Conservation (phyloP, 2,329 filamentous ascomycete genomes). For the Pyricularia grisea region DNA sequence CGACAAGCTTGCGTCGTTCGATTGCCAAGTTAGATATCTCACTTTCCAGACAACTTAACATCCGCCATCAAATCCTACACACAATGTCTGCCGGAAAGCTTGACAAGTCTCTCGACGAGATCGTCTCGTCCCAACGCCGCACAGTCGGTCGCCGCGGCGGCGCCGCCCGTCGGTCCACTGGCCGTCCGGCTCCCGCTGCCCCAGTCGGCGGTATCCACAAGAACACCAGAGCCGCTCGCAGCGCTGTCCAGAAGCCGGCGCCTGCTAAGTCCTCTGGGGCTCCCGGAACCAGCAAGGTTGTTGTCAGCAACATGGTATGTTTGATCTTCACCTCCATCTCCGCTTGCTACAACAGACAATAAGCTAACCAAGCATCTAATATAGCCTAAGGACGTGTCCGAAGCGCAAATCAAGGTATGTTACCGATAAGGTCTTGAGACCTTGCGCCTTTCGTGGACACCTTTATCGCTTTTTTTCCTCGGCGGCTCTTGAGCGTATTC, state of each 20-base stretch:
- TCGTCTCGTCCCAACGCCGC: conserved; percentile 68
- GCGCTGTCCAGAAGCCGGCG: conserved; percentile 46
- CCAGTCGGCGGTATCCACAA: conserved; percentile 72
- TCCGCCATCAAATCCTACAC: conserved; percentile 15
- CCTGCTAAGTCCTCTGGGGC: conserved; percentile 54
- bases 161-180: conserved; percentile 38
- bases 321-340: conserved; percentile 9
- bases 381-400: conserved; percentile 91
- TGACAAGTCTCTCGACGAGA: conserved; percentile 94
- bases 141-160: conserved; percentile 43
- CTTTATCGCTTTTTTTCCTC: conserved; percentile 11
- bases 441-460: conserved; percentile 65
- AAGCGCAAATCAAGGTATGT: conserved; percentile 99
- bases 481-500: conserved; percentile 13
- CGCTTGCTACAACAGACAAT: background rate
- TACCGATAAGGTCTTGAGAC: conserved; percentile 65
- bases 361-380: conserved; percentile 32
- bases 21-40: background rate
- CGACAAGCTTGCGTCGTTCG: background rate
- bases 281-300: conserved; percentile 83
- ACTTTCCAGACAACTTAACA: background rate
- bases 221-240: conserved; percentile 61
- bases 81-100: conserved; percentile 83
- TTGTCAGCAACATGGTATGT: conserved; percentile 98
- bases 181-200: conserved; percentile 48